Base-by-base conservation (phyloP, 768 basidiomycete genomes). In the Mycena rebaudengoi region DNA sequence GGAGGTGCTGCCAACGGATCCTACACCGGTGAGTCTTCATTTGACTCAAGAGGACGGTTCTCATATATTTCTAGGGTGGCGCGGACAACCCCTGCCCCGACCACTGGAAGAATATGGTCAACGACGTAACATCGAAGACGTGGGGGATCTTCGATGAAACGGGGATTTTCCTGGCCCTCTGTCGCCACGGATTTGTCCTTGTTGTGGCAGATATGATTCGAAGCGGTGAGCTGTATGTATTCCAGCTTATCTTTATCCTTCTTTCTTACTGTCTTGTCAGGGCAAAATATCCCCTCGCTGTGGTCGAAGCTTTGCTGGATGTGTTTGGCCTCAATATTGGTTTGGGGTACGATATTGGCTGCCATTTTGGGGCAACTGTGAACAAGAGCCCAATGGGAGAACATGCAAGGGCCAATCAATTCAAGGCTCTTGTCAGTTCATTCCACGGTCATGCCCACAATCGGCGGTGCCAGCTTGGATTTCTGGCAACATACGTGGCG, bases 311-410 rank as follows among this genome's bases (percentile, higher is more conserved):
- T n/a, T 53, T 71, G 18, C 65, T 79, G 13, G 60, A 70, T 29
- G 23, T 64, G 18, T 70, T 69, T 45, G 69, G 64, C 11, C 18
- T 32, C 2, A 48, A 62, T 26, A 54, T 64, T 21, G 52, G 44
- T 3, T 21, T 62, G 8, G 70, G 68, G 6, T 73, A 71, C 44
- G 65, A 75, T 28, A 72, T 75, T 23, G 68, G 71, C 4, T 74
- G 74, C 49, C 57, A 50, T 0, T 71, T 68, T 25, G 16, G 18
- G 16, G 49, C 32, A 4, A 73, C 73, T 10, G 45, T 72, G 12
- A 40, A 46, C 7, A 29, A 51, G 5, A 71, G 68, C 43, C 65
- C 63, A 1, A 40, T 72, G 18, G 63, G 61, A 6, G 7, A 20
- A 5, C 41, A 64, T 30, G 61, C 66, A 14, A 46, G 43, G 13